Percentiles rank a stretch among this genome's conserved stretches.
Evolutionary conservation across 2,329 filamentous ascomycete genomes (phyloP).

Genomic region (Aspergillus sp.): DNA sequence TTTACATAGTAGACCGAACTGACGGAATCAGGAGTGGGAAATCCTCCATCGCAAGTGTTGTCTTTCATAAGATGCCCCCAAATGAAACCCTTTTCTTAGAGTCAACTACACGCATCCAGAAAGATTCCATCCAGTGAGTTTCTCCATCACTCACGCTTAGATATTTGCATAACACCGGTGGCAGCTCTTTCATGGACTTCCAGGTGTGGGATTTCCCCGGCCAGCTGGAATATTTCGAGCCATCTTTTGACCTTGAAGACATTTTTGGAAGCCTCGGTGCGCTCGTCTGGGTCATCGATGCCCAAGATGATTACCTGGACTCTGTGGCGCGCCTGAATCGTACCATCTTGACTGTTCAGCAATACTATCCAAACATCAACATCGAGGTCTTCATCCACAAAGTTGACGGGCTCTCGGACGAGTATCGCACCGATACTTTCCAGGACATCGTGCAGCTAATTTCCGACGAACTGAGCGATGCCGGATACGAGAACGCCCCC

Average conservation of each 20-base stretch:
- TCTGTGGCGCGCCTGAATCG: slow-evolving; percentile 82
- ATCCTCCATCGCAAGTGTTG: slow-evolving; percentile 96
- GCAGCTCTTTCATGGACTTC: slow-evolving; percentile 97
- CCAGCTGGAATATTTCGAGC: slow-evolving; percentile 88
- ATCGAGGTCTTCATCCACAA: slow-evolving; percentile 99
- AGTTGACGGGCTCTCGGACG: slow-evolving; percentile 93
- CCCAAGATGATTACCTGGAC: slow-evolving; percentile 95
- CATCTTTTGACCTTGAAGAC: slow-evolving; percentile 84
- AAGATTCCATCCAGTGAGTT: slow-evolving; percentile 88
- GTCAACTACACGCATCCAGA: slow-evolving; percentile 90
- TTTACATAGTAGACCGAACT: slow-evolving; percentile 2
- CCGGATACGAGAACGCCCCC: slow-evolving; percentile 88
- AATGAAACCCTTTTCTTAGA: slow-evolving; percentile 95
- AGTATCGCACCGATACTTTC: slow-evolving; percentile 94
- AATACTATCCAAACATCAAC: slow-evolving; percentile 88
- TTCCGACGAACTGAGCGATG: slow-evolving; percentile 90
- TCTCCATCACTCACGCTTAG: background rate
- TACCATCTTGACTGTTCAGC: slow-evolving; percentile 85
- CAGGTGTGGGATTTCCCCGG: slow-evolving; percentile 98
- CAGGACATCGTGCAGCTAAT: slow-evolving; percentile 95
- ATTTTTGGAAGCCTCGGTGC: slow-evolving; percentile 94
- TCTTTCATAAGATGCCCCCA: slow-evolving; percentile 97
- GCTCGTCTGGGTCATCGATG: slow-evolving; percentile 97
- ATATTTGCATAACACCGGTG: slow-evolving; percentile 1
- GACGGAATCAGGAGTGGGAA: slow-evolving; percentile 76